phyloP scores from a whole-genome alignment of 495 filamentous ascomycete genomes.

The Penicillium ochrochloron region DNA sequence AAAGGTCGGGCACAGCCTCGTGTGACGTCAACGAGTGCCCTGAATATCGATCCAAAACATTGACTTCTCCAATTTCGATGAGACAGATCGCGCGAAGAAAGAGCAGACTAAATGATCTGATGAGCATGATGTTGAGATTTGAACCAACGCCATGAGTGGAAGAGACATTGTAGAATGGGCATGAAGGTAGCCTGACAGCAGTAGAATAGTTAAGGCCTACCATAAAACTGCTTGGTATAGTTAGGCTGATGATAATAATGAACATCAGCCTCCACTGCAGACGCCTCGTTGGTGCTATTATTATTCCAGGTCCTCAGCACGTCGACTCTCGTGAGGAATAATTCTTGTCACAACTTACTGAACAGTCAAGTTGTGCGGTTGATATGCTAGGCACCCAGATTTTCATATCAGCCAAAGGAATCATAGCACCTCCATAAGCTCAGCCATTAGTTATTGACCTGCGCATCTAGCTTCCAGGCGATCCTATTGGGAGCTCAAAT shows the following conservation, averaged over 20 bases:
- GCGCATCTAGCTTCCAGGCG: too few species aligned
- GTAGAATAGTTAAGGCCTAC: too few species aligned
- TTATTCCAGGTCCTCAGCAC: too few species aligned
- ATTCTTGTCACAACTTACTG: background rate
- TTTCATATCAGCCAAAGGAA: background rate
- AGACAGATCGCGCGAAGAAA: background rate
- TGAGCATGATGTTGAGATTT: background rate
- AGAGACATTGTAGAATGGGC: too few species aligned
- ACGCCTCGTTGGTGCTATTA: too few species aligned
- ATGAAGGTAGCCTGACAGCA: too few species aligned
- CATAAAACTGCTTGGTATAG: too few species aligned
- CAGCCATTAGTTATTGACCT: background rate
- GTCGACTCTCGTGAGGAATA: background rate
- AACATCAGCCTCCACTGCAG: too few species aligned
- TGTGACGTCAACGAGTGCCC: background rate
- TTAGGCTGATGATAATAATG: too few species aligned
- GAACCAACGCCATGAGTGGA: too few species aligned
- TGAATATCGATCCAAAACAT: background rate
- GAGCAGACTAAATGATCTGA: too few species aligned
- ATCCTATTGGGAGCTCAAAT: background rate
- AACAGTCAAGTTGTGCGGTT: background rate
- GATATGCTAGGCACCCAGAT: background rate
- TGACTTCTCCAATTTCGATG: background rate
- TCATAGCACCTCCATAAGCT: slow-evolving; percentile 10
- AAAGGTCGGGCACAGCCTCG: too few species aligned